Base-by-base conservation (phyloP, 1,139 yeast genomes). In the Yamadazyma friedrichii region DNA sequence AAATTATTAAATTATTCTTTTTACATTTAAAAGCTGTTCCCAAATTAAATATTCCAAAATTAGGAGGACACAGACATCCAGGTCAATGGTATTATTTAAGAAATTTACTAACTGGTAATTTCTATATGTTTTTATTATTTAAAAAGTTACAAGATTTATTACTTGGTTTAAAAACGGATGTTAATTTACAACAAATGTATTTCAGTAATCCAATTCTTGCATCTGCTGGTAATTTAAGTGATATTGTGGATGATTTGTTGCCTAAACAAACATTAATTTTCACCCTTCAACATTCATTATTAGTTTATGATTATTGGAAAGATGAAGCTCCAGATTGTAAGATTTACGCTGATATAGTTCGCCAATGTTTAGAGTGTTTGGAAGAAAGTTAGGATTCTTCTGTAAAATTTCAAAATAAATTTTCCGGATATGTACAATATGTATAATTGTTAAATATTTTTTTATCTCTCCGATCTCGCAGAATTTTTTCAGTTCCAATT, bases 1-100 rank as follows among this genome's bases (percentile, higher is more conserved):
- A 58, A 36, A 53, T 65, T 4, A 45, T 64, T 15, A 51, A 51
- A 27, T 51, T 59, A 15, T 61, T 64, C 37, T 49, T 64, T 25
- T 58, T 58, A 31, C 58, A 59, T 43, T 40, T 67, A 13, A 56
- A 62, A 13, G 45, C 67, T 4, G 42, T 59, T 29, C 67, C 74
- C 4, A 67, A 68, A 44, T 48, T 67, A 31, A 58, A 59, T 41
- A 61, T 69, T 29, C 74, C 74, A 2, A 65, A 64, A 39, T 47
- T 69, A 30, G 65, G 65, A 3, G 64, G 61, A 13, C 70, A 67
- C 48, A 59, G 76, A 46, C 76, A 68, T 48, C 69, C 73, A 2
- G 74, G 76, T 0, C 64, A 62, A 53, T 69, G 74, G 74, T 69
- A 60, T 47, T 67, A 64, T 44, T 46, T 69, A 40, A 52, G 76